Evolutionary conservation across 2,329 filamentous ascomycete species (phyloP), one percentile per base, ranked within the genome.

Genomic region (Talaromyces atroroseus): DNA sequence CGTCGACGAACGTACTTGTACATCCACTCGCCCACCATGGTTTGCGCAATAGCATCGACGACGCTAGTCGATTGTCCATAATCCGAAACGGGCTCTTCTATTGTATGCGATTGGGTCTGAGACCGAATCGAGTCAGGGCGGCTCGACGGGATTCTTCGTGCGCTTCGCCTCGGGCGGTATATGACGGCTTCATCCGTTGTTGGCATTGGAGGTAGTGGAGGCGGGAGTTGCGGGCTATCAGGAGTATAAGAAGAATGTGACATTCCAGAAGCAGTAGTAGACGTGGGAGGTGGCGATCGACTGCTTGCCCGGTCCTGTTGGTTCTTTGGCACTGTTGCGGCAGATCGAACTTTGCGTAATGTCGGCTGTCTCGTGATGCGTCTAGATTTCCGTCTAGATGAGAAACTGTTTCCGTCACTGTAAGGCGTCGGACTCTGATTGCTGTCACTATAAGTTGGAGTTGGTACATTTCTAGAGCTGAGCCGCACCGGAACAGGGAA

Each of bases 31-130:
- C 94, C 94, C 29, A 99, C 90, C 94, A 99, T 99, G 0, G 92
- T 95, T 68, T 95, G 92, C 1, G 94, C 92, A 71, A 99, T 97
- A 3, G 94, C 91, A 74, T 97, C 94, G 5, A 99, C 92, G 14
- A 97, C 90, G 46, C 85, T 88, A 0, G 87, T 87, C 45, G 86
- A 83, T 62, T 90, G 86, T 29, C 83, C 80, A 11, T 78, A 76
- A 62, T 80, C 85, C 44, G 77, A 80, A 54, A 80, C 76, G 3
- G 82, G 86, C 42, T 79, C 79, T 8, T 70, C 63, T n/a, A 58
- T 44, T 2, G 34, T 50, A 49, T 73, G 67, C 36, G 70, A 66
- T 54, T 74, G 71, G 34, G 62, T 59, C 58, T 66, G 61, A 10
- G 63, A 61, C 23, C 64, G 65, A 46, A 70, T 64, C 1, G 63